Evolutionary conservation across 768 basidiomycete species (phyloP).

Genomic region (Auricularia auricula-judae): DNA sequence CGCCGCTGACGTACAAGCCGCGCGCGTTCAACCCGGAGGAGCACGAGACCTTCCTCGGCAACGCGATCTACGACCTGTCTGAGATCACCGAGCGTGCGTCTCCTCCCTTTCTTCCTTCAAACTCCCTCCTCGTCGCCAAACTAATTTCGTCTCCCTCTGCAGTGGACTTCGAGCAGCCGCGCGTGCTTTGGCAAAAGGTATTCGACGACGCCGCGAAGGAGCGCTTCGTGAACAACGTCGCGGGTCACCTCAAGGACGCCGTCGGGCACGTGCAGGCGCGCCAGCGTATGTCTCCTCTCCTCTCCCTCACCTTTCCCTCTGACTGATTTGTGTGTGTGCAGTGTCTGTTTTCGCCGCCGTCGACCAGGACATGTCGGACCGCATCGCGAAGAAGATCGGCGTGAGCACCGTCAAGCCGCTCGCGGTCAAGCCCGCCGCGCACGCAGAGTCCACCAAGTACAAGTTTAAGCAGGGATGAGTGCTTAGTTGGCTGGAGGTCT

Average conservation of each 20-base stretch:
- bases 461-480: not conserved
- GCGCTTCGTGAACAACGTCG: slow-evolving; percentile 13
- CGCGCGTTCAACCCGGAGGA: slow-evolving; percentile 27
- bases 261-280: slow-evolving; percentile 47
- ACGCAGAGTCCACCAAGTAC: not conserved
- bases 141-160: slow-evolving; percentile 20
- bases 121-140: slow-evolving; percentile 24
- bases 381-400: slow-evolving; percentile 68
- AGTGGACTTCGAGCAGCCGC: slow-evolving; percentile 81
- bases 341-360: slow-evolving; percentile 40
- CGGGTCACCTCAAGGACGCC: slow-evolving; percentile 53
- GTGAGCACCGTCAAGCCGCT: slow-evolving; percentile 48
- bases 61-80: slow-evolving; percentile 50
- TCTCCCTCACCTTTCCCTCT: not conserved
- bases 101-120: slow-evolving; percentile 28
- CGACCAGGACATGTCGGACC: slow-evolving; percentile 60
- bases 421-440: slow-evolving; percentile 41
- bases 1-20: slow-evolving; percentile 54
- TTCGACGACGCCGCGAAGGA: slow-evolving; percentile 43
- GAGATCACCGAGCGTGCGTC: slow-evolving; percentile 20
- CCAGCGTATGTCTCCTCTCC: slow-evolving; percentile 40
- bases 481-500: too few relatives aligned
- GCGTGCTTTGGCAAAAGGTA: slow-evolving; percentile 54
- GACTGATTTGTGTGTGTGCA: slow-evolving; percentile 13
- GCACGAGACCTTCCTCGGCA: slow-evolving; percentile 71